A percentile compares a stretch with the other conserved stretches of the same genome.
These are phyloP conservation scores for Ogataea populi-albae DNA, from an alignment of 805 yeast species.

Conservation along the genomic window DNA sequence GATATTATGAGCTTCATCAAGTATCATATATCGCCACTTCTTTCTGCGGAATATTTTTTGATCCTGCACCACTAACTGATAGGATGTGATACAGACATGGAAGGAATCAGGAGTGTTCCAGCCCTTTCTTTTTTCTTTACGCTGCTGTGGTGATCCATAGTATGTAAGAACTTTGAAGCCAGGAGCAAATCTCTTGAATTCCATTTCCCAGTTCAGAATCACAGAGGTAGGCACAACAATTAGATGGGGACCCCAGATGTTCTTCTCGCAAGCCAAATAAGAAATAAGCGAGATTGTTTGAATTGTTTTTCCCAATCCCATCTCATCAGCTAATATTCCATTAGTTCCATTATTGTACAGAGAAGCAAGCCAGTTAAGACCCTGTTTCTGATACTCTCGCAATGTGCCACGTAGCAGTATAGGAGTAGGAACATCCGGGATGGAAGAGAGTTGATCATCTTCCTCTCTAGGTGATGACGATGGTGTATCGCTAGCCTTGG, in stretches of 20 bases:
- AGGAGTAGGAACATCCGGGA: constrained; percentile 77
- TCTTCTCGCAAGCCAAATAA: constrained; percentile 89
- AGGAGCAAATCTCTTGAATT: constrained; percentile 95
- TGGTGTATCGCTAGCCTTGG: constrained; percentile 31
- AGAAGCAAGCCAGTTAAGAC: constrained; percentile 95
- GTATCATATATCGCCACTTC: constrained; percentile 93
- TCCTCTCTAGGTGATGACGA: constrained; percentile 36
- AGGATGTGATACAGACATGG: constrained; percentile 95
- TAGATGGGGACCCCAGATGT: constrained; percentile 96
- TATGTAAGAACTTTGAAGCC: constrained; percentile 94
- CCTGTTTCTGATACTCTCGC: constrained; percentile 92
- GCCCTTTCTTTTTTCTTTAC: constrained; percentile 93
- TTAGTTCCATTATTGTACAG: constrained; percentile 88
- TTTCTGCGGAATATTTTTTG: constrained; percentile 90
- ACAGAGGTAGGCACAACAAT: constrained; percentile 98
- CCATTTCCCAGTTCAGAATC: constrained; percentile 99
- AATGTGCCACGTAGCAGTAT: constrained; percentile 73
- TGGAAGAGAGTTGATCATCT: constrained; percentile 28
- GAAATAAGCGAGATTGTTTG: constrained; percentile 88
- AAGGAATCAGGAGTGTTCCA: constrained; percentile 97
- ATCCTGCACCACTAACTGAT: constrained; percentile 96
- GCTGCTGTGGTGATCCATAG: constrained; percentile 95
- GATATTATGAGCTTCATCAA: constrained; percentile 98
- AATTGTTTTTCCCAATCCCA: constrained; percentile 97
- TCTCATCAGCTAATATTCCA: constrained; percentile 97